Base-by-base conservation (phyloP, 805 yeast genomes). In the Candida piceae region DNA sequence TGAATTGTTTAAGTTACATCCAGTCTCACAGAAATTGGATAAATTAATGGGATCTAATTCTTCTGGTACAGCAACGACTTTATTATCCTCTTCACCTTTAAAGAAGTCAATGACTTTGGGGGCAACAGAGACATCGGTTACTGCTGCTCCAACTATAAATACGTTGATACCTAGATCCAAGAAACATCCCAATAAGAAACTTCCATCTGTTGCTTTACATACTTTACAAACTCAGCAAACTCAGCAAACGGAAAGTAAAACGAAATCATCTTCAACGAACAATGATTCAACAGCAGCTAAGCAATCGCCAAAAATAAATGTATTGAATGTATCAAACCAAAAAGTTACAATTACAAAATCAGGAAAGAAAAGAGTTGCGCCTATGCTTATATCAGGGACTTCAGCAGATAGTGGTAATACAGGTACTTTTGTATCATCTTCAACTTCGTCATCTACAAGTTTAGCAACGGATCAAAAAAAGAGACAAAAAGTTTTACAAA, bases 291-390 rank as follows among this genome's bases (percentile, higher is more conserved):
- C n/a, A n/a, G n/a, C n/a, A n/a, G n/a, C n/a, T n/a, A n/a, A n/a
- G n/a, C n/a, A n/a, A n/a, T n/a, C n/a, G 21, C 30, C 42, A 3
- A 38, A 40, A 15, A 38, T 43, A 1, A 50, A 52, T 32, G 29
- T 36, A 2, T 31, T 49, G 13, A 47, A 53, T 1, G 27, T 49
- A 9, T 27, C 50, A 7, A 40, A 52, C 56, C 72, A 78, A 60
- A 61, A 71, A 38, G 71, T 80, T 1, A 72, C 84, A 3, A 70
- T 84, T 5, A 76, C 89, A 1, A 83, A 84, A 48, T 80, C 81
- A 26, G 93, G 93, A 4, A 78, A 76, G 50, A 84, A 83, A 48
- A 62, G 93, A 46, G 87, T 84, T 2, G 74, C 84, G 1, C 94
- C 93, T 5, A 66, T 78, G 16, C 57, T 83, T 11, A 69, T 83